Conservation (phyloP, 2,329 filamentous ascomycete species). For the Sordariomycetes sp. region DNA sequence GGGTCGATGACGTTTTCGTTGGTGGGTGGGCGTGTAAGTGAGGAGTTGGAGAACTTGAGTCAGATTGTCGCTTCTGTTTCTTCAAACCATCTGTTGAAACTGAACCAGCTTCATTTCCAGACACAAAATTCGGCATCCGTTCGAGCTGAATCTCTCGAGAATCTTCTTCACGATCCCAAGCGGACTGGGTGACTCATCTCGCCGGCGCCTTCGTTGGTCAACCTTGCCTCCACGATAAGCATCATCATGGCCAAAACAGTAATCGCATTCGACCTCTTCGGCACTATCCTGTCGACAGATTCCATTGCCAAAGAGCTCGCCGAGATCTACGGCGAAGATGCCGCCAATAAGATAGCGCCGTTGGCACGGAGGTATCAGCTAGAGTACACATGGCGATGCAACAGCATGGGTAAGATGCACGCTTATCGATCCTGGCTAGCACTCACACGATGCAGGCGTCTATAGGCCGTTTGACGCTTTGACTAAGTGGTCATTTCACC, state of each 20-base stretch:
- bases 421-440: background rate
- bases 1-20: too few species aligned
- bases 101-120: too few species aligned
- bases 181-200: background rate
- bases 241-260: constrained; percentile 24
- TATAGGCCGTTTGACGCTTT: constrained; percentile 45
- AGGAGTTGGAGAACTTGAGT: too few species aligned
- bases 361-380: constrained; percentile 63
- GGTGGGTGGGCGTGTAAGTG: too few species aligned
- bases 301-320: constrained; percentile 55
- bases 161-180: background rate
- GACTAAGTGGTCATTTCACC: constrained; percentile 50
- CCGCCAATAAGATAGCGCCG: constrained; percentile 45
- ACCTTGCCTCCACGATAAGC: background rate
- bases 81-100: too few species aligned
- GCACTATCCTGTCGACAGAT: constrained; percentile 63
- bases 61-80: too few species aligned
- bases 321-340: constrained; percentile 45
- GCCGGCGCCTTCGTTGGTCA: background rate
- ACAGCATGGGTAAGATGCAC: constrained; percentile 56
- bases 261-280: constrained; percentile 69
- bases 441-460: constrained; percentile 30
- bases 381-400: constrained; percentile 70
- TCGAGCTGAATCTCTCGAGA: too few species aligned
- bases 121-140: too few species aligned